These are phyloP conservation scores for Xylaria sp. DNA, from an alignment of 2,329 filamentous ascomycete species.

Conservation along the genomic window DNA sequence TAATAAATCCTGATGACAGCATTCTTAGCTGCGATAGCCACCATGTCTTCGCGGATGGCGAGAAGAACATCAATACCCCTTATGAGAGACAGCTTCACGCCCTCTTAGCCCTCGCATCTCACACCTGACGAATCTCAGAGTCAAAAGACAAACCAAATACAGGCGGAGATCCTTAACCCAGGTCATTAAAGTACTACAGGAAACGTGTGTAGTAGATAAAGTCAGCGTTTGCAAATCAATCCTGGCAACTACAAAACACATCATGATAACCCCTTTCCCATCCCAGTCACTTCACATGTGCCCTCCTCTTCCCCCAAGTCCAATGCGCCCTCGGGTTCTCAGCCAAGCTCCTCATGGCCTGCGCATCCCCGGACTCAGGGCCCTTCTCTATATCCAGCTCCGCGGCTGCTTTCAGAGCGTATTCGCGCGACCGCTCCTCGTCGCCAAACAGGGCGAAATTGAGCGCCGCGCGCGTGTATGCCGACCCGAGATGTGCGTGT, in stretches of 20 bases:
- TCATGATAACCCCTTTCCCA: not conserved
- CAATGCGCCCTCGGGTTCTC: constrained; percentile 43
- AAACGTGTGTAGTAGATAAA: not conserved
- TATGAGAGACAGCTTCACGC: not conserved
- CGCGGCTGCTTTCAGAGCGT: constrained; percentile 49
- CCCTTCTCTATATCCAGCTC: constrained; percentile 51
- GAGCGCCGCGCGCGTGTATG: constrained; percentile 54
- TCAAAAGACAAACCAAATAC: not conserved
- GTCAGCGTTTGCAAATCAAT: too few relatives aligned
- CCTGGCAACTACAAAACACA: not conserved
- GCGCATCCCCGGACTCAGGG: constrained; percentile 43
- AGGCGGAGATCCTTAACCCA: not conserved
- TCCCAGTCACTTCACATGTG: constrained; percentile 8
- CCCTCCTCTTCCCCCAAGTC: constrained; percentile 38
- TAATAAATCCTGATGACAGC: not conserved
- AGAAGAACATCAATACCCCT: too few relatives aligned
- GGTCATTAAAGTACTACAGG: not conserved
- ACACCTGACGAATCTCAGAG: not conserved
- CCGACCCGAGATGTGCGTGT: constrained; percentile 50
- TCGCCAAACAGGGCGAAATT: constrained; percentile 53
- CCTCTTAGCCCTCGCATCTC: not conserved
- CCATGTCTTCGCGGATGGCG: not conserved
- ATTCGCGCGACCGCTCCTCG: constrained; percentile 47
- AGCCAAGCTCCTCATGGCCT: constrained; percentile 50
- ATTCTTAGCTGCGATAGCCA: not conserved